Percentiles rank a stretch among this genome's conserved stretches.
These are phyloP conservation scores for Syncephalastrum contaminatum DNA, from an alignment of 371 early-diverging fungal species.

Conservation along the genomic window DNA sequence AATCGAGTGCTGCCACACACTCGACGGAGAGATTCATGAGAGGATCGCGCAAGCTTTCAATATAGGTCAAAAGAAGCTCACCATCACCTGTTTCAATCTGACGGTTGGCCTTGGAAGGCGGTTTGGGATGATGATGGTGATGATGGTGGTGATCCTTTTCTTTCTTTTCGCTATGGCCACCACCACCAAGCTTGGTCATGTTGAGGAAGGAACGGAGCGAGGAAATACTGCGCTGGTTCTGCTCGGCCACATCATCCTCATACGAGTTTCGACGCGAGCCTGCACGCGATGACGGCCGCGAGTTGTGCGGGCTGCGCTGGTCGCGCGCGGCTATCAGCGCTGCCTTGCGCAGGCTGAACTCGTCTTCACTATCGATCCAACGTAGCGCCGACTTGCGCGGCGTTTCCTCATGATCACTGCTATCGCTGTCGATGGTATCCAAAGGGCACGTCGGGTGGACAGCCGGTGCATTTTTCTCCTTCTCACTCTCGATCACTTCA, in stretches of 20 bases:
- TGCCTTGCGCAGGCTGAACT: conserved; percentile 22
- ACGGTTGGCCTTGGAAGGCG: conserved; percentile 44
- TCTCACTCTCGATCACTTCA: conserved; percentile 18
- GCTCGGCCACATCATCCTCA: conserved; percentile 14
- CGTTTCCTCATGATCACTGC: conserved; percentile 8
- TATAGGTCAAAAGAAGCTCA: conserved; percentile 52
- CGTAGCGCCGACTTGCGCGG: conserved; percentile 10
- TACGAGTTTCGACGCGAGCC: conserved; percentile 12
- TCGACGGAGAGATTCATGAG: conserved; percentile 50
- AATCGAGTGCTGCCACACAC: conserved; percentile 48
- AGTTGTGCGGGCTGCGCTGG: conserved; percentile 14
- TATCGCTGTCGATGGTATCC: conserved; percentile 1
- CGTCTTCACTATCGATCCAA: conserved; percentile 30
- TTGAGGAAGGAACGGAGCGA: conserved; percentile 36
- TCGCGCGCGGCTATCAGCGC: conserved; percentile 32
- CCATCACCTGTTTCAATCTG: conserved; percentile 52
- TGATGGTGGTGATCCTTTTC: no score
- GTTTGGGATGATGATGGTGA: conserved; percentile 11
- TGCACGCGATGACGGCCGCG: conserved; percentile 4
- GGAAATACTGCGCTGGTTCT: conserved; percentile 33
- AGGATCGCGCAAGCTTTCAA: conserved; percentile 56
- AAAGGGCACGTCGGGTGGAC: conserved; percentile 2
- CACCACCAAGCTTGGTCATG: conserved; percentile 15
- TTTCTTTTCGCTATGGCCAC: neutral
- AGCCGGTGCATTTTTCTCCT: neutral